Evolutionary conservation across 257 asterid species (phyloP).

Genomic region (Fraxinus cuspidata): DNA sequence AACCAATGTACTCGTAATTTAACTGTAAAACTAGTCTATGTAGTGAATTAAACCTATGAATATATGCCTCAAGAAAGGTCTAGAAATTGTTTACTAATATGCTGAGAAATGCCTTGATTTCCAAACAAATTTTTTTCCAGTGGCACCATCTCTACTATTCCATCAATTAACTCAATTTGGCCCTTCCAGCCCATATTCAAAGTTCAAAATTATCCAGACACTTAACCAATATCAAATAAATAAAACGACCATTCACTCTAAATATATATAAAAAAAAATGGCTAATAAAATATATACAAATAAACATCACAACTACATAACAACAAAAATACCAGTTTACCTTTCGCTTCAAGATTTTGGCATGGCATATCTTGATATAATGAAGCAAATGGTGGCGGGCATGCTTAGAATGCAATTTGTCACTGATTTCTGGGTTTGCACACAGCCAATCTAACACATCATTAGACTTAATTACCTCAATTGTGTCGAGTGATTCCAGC

Average conservation of each 20-base stretch:
- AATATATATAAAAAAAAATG: neutral
- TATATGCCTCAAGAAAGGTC: neutral
- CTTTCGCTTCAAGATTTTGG: constrained; percentile 8
- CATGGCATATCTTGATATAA: constrained; percentile 6
- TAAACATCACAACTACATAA: neutral
- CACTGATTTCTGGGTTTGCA: constrained; percentile 5
- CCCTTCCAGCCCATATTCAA: neutral
- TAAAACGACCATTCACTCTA: neutral
- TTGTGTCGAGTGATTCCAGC: constrained; percentile 3
- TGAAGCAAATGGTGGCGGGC: constrained; percentile 2
- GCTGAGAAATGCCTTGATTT: neutral
- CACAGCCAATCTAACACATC: neutral
- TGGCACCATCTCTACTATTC: neutral
- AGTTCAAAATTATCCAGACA: neutral
- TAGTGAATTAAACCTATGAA: too few relatives aligned
- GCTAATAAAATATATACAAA: neutral
- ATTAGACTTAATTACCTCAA: neutral
- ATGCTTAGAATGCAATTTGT: neutral
- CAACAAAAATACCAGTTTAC: neutral
- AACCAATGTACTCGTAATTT: too few relatives aligned
- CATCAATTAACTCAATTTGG: neutral
- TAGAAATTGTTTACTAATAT: too few relatives aligned
- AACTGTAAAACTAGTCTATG: too few relatives aligned
- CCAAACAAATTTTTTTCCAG: neutral
- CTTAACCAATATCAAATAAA: neutral